phyloP scores from a whole-genome alignment of 2,329 filamentous ascomycete genomes.

The Sporothrix euskadiensis region DNA sequence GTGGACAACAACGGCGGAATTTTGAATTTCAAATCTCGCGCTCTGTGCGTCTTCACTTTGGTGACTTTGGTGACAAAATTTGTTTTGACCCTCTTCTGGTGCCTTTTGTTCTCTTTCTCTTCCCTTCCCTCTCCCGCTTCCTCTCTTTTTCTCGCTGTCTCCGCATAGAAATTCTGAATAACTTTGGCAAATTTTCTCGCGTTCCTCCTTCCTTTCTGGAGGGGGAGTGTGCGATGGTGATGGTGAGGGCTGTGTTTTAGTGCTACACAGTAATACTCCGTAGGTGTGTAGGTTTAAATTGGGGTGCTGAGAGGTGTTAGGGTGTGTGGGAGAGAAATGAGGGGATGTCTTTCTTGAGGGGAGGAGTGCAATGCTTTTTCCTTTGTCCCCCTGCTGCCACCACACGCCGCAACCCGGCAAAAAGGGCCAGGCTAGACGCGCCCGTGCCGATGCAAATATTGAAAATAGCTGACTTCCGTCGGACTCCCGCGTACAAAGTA shows the following conservation, averaged over 20 bases:
- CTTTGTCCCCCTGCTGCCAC: neutral
- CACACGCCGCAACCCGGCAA: neutral
- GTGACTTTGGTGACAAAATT: neutral
- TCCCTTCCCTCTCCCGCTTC: neutral
- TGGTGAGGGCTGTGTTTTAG: neutral
- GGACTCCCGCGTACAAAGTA: neutral
- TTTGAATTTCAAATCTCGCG: neutral
- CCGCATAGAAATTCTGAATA: too few relatives aligned
- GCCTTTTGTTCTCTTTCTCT: neutral
- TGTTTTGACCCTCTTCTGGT: neutral
- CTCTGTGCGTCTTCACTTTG: neutral
- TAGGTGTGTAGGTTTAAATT: neutral
- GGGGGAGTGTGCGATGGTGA: slow-evolving; percentile 6
- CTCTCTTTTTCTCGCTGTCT: slow-evolving; percentile 9
- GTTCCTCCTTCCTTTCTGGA: slow-evolving; percentile 13
- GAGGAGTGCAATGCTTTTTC: neutral
- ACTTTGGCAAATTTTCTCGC: neutral
- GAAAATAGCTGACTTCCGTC: neutral
- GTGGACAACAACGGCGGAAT: neutral
- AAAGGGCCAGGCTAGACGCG: neutral
- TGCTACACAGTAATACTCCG: too few relatives aligned
- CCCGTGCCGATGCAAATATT: neutral
- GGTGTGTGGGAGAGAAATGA: neutral
- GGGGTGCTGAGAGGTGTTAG: neutral
- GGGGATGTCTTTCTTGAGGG: neutral